Conservation (phyloP, 306 rosid genomes). For the Casuarina equisetifolia region DNA sequence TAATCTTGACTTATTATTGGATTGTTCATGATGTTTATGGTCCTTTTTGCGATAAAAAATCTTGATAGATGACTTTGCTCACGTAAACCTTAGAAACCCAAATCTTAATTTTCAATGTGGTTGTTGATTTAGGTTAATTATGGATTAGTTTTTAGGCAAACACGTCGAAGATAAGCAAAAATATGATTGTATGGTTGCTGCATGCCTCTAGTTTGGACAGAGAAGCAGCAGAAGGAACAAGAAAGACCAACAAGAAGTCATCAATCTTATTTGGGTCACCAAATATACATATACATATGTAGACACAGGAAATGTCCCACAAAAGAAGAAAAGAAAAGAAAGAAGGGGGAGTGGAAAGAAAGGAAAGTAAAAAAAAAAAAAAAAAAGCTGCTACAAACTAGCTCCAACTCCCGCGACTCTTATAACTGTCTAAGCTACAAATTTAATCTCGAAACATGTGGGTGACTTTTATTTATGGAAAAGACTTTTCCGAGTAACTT, state of each 20-base stretch:
- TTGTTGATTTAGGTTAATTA: too few relatives aligned
- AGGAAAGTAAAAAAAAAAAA: conserved; percentile 18
- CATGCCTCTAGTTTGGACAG: too few relatives aligned
- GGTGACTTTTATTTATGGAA: conserved; percentile 21
- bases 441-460: conserved; percentile 23
- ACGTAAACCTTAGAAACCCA: too few relatives aligned
- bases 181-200: too few relatives aligned
- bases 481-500: conserved; percentile 8
- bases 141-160: too few relatives aligned
- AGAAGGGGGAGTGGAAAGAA: background rate
- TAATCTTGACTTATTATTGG: background rate
- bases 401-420: conserved; percentile 19
- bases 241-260: background rate
- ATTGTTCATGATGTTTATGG: too few relatives aligned
- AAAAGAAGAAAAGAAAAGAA: background rate
- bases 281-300: background rate
- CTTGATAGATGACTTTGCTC: too few relatives aligned
- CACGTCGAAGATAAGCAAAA: too few relatives aligned
- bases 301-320: background rate
- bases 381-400: conserved; percentile 8
- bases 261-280: conserved; percentile 6
- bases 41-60: too few relatives aligned
- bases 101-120: too few relatives aligned
- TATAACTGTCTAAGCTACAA: conserved; percentile 33
- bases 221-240: too few relatives aligned